Percentiles rank a stretch among this genome's conserved stretches.
Conservation (phyloP, 495 filamentous ascomycete genomes). For the Terfezia claveryi region DNA sequence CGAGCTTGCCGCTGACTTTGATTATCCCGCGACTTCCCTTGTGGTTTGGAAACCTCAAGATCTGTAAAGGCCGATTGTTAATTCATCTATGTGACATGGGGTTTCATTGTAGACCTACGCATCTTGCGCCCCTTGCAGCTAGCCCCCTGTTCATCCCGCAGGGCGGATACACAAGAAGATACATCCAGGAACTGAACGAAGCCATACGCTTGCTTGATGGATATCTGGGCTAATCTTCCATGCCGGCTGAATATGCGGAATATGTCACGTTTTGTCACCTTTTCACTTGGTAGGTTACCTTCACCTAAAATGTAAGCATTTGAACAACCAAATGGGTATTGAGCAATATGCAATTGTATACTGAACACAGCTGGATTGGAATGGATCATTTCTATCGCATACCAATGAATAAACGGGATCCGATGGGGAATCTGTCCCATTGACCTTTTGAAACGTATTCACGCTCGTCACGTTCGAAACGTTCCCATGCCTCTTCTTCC, state of each 20-base stretch:
- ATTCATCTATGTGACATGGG: not conserved
- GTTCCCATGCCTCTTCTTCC: slow-evolving; percentile 48
- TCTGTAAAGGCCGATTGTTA: slow-evolving; percentile 29
- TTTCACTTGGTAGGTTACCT: slow-evolving; percentile 88
- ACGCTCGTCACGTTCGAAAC: slow-evolving; percentile 59
- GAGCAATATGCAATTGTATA: not conserved
- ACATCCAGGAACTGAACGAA: slow-evolving; percentile 84
- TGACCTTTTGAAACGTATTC: slow-evolving; percentile 66
- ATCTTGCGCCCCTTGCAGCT: slow-evolving; percentile 68
- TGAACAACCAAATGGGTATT: not conserved
- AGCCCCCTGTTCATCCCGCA: slow-evolving; percentile 55
- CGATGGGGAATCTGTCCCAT: slow-evolving; percentile 79
- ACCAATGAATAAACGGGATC: slow-evolving; percentile 83
- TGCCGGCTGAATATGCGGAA: slow-evolving; percentile 74
- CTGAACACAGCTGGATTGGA: slow-evolving; percentile 2
- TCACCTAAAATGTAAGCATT: slow-evolving; percentile 1
- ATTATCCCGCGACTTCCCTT: slow-evolving; percentile 46
- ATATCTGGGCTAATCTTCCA: slow-evolving; percentile 80
- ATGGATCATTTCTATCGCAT: slow-evolving; percentile 23
- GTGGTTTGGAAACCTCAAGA: slow-evolving; percentile 78
- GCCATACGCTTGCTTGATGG: slow-evolving; percentile 89
- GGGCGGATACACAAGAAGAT: slow-evolving; percentile 45
- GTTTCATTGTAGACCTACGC: slow-evolving; percentile 37
- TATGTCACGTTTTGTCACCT: slow-evolving; percentile 80
- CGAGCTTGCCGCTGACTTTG: slow-evolving; percentile 22